Evolutionary conservation across 345 rosid genomes (phyloP), one percentile per base, ranked within the genome.

Genomic region (Punica granatum): DNA sequence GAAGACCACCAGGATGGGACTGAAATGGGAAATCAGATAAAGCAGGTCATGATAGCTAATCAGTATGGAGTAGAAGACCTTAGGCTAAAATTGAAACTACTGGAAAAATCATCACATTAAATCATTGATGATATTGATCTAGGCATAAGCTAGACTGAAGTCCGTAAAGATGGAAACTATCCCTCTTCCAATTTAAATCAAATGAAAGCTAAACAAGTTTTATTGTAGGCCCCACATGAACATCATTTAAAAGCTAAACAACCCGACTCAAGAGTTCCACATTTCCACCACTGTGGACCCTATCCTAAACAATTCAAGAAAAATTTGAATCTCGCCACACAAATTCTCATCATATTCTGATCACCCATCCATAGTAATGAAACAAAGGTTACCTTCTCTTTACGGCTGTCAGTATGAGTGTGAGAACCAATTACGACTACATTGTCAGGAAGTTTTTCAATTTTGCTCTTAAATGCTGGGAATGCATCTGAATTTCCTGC

Each of bases 1-100:
- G 85, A 43, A 90, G 83, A 54, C 96, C 90, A 61, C 96, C 92
- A 58, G 93, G 92, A 75, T 90, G 98, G 42, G 92, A 85, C 98
- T 92, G 92, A 79, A 84, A 74, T 54, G 65, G 60, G 51, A 65
- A 74, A 80, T 75, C 61, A 60, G 23, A 7, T 26, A 63, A 3
- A 68, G 32, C 26, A 41, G 69, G 48, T 69, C 53, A 56, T 14
- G 10, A 56, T 51, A n/a, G 26, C 53, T 46, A 46, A 46, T 19
- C 15, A 46, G 53, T 8, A 46, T 0, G 15, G 53, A 19, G 23
- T 46, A 37, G 11, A 18, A 46, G 53, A 46, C n/a, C 7, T 19
- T 4, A 46, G 9, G 58, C 23, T 19, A 51, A 28, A 51, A 23
- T 3, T n/a, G 58, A 51, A 51, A 51, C 11, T 23, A 51, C 23